These are phyloP conservation scores for Amanita pseudoporphyria DNA, from an alignment of 768 basidiomycete genomes.

Conservation along the genomic window DNA sequence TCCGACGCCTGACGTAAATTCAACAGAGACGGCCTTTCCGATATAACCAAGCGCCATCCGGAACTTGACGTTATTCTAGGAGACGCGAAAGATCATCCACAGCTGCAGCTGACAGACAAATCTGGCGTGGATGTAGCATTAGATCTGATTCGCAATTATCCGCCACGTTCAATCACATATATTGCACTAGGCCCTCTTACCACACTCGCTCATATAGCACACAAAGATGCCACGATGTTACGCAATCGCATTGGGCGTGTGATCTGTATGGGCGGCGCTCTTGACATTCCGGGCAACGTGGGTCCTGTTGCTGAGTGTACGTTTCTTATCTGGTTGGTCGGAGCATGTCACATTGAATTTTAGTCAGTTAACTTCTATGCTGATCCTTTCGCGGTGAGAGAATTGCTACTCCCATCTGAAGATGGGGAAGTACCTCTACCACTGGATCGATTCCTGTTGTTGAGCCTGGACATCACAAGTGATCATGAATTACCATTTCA, in stretches of 20 bases:
- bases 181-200: constrained; percentile 72
- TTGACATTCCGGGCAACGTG: constrained; percentile 88
- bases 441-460: constrained; percentile 54
- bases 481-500: constrained; percentile 71
- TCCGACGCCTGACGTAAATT: not conserved
- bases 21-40: constrained; percentile 58
- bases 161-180: constrained; percentile 53
- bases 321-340: constrained; percentile 12
- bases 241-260: constrained; percentile 58
- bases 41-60: constrained; percentile 53
- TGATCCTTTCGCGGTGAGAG: constrained; percentile 76
- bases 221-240: constrained; percentile 42
- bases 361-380: constrained; percentile 73
- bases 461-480: constrained; percentile 79
- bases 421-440: constrained; percentile 37
- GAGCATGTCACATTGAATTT: not conserved
- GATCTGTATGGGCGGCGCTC: constrained; percentile 87
- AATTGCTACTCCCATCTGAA: constrained; percentile 40
- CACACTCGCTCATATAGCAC: constrained; percentile 63
- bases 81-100: constrained; percentile 21
- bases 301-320: constrained; percentile 77
- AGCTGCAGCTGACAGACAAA: constrained; percentile 35
- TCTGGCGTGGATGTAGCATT: constrained; percentile 46
- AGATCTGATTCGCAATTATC: constrained; percentile 41
- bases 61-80: constrained; percentile 37